These are phyloP conservation scores for Trichoderma citrinoviride DNA, from an alignment of 2,329 filamentous ascomycete genomes.

Conservation along the genomic window DNA sequence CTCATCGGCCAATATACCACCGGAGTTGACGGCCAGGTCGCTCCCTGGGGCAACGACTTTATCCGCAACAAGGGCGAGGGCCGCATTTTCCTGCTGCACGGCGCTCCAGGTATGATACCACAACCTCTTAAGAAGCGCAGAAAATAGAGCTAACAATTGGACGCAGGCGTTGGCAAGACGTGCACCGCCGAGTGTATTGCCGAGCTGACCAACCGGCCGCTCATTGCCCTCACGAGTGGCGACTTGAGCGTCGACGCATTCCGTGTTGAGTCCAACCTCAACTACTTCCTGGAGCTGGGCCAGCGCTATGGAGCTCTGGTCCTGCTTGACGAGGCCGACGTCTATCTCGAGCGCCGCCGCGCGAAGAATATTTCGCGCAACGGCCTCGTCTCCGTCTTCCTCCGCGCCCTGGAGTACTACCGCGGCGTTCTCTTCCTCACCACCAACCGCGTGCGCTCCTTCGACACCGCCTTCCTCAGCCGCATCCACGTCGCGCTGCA, in stretches of 20 bases:
- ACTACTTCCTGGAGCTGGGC: conserved; percentile 49
- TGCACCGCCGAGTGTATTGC: conserved; percentile 56
- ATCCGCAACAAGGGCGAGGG: conserved; percentile 51
- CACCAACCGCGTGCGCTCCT: conserved; percentile 48
- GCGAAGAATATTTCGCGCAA: conserved; percentile 46
- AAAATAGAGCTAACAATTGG: too few species aligned
- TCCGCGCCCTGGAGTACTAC: conserved; percentile 53
- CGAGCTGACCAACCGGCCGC: conserved; percentile 49
- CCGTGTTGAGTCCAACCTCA: conserved; percentile 43
- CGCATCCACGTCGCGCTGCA: conserved; percentile 51
- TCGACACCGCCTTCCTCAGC: conserved; percentile 49
- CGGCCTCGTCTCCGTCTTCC: conserved; percentile 48
- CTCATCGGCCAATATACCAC: conserved; percentile 48
- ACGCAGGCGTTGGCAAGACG: conserved; percentile 49
- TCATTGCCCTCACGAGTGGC: conserved; percentile 51
- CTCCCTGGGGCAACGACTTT: conserved; percentile 47
- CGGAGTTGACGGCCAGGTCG: conserved; percentile 37
- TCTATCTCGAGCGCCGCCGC: conserved; percentile 55
- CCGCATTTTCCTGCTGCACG: conserved; percentile 51
- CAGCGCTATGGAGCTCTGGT: conserved; percentile 52
- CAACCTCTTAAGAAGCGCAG: too few species aligned
- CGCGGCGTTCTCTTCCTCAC: conserved; percentile 50
- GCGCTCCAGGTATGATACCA: conserved; percentile 42
- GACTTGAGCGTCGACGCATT: conserved; percentile 44
- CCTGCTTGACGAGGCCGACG: conserved; percentile 59